Base-by-base conservation (phyloP, 345 rosid species). In the Gossypium bickii region DNA sequence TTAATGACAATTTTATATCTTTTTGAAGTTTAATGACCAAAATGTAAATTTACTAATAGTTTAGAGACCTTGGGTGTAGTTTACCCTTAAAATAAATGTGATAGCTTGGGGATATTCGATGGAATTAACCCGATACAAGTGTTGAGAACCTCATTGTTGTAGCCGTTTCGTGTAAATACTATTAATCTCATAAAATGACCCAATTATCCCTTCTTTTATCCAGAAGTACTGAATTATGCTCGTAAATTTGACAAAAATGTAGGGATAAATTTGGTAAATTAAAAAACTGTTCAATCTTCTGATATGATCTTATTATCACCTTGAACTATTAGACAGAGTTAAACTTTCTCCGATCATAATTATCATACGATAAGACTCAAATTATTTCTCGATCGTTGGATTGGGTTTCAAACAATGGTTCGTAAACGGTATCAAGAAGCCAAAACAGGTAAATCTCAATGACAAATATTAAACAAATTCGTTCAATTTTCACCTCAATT, bases 401-500 rank as follows among this genome's bases (percentile, higher is more conserved):
- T 56, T 43, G 29, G 12, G 34, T n/a, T 16, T 38, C 0, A 5
- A 18, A 41, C 11, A 22, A 72, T 72, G 75, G 17, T 58, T 58
- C 75, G 53, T 18, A 57, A 22, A 72, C 66, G 66, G 44, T 43
- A 56, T 58, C 75, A 44, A 7, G 66, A 72, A 72, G 66, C 66
- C 41, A 43, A 58, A 44, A 20, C 75, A 41, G 74, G 74, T 71
- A 71, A 25, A 49, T 7, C 25, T 12, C 47, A 56, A 41, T 38
- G 47, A 18, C 51, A 17, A 12, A 18, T 7, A 7, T 56, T 5
- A 1, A 13, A 13, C 17, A 12, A 9, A 1, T 3, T 29, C 11
- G 0, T 48, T 49, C 0, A 8, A 51, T 7, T 9, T 13, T 3
- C 3, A 7, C 11, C 17, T 45, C 52, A 56, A n/a, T 57, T 71